Conservation (phyloP, 1,284 basidiomycete genomes). For the Naganishia sp. region DNA sequence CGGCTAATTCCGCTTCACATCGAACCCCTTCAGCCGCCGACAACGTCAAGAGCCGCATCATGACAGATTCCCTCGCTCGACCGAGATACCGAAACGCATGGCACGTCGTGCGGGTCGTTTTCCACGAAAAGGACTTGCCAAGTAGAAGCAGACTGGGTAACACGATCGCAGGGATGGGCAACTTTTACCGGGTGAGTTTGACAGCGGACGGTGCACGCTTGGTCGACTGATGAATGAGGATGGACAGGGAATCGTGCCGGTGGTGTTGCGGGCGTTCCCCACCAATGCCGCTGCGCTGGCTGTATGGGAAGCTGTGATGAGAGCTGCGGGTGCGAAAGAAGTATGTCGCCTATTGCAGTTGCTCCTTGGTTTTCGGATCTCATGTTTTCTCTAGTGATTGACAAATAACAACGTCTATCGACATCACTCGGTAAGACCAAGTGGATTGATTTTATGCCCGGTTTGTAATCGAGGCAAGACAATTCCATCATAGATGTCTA, state of each 20-base stretch:
- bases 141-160: constrained; percentile 43
- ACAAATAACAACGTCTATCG: too few relatives aligned
- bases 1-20: background rate
- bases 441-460: too few relatives aligned
- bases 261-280: constrained; percentile 51
- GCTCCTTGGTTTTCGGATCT: too few relatives aligned
- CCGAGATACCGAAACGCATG: constrained; percentile 47
- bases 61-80: constrained; percentile 49
- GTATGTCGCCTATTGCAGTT: background rate
- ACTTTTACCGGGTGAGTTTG: constrained; percentile 50
- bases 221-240: constrained; percentile 26
- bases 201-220: background rate
- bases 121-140: constrained; percentile 45
- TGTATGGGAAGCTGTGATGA: constrained; percentile 54
- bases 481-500: too few relatives aligned
- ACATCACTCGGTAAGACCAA: too few relatives aligned
- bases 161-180: constrained; percentile 42
- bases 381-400: too few relatives aligned
- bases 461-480: too few relatives aligned
- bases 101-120: constrained; percentile 45
- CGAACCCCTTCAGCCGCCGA: constrained; percentile 35
- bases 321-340: constrained; percentile 28
- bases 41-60: constrained; percentile 54
- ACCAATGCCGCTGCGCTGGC: constrained; percentile 53
- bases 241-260: constrained; percentile 50